Evolutionary conservation across 495 filamentous ascomycete genomes (phyloP).

Genomic region (Copromyces sp.): DNA sequence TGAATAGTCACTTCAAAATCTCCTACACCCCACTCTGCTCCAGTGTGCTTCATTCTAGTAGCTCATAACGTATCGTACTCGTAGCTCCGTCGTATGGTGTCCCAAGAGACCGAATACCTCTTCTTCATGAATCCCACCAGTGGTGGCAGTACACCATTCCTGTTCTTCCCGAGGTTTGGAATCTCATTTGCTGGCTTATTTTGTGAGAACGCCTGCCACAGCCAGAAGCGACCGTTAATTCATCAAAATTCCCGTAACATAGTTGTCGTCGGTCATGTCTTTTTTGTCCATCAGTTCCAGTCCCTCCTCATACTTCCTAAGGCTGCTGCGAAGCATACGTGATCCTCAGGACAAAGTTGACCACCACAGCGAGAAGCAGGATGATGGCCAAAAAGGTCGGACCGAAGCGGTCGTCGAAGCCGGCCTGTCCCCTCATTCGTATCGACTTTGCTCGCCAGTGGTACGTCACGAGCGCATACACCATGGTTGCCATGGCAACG

Average conservation of each 20-base stretch:
- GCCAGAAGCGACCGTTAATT: not conserved
- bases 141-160: not conserved
- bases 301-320: conserved; percentile 7
- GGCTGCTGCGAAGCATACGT: conserved; percentile 35
- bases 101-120: not conserved
- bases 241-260: not conserved
- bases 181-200: not conserved
- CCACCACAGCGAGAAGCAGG: conserved; percentile 72
- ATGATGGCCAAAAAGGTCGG: conserved; percentile 82
- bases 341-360: conserved; percentile 88
- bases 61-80: not conserved
- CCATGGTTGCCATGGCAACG: conserved; percentile 90
- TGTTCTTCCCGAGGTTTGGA: not conserved
- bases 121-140: not conserved
- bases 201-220: not conserved
- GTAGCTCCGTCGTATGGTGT: not conserved
- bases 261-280: not conserved
- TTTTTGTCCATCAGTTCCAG: not conserved
- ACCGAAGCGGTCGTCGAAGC: conserved; percentile 91
- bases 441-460: conserved; percentile 96
- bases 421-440: conserved; percentile 77
- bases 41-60: not conserved
- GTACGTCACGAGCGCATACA: conserved; percentile 89
- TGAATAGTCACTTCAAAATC: not conserved
- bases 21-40: not conserved